Evolutionary conservation across 2,329 filamentous ascomycete species (phyloP).

Genomic region (Xylariaceae sp.): DNA sequence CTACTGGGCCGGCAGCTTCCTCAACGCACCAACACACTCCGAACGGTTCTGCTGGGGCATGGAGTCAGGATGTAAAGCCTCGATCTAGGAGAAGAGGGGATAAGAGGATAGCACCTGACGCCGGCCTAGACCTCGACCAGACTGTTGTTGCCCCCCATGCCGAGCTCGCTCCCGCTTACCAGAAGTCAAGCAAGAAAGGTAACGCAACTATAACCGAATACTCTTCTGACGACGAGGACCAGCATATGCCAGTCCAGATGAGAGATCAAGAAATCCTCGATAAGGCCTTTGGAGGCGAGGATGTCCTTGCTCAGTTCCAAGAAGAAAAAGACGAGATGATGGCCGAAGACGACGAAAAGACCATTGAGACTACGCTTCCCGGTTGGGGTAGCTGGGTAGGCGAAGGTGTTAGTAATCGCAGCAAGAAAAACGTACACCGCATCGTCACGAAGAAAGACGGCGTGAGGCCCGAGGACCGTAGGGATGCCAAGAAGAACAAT

Average conservation of each 20-base stretch:
- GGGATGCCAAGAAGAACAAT: constrained; percentile 74
- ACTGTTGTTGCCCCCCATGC: constrained; percentile 22
- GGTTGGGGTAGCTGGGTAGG: constrained; percentile 91
- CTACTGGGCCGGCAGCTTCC: constrained; percentile 21
- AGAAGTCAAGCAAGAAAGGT: constrained; percentile 25
- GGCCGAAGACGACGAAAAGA: constrained; percentile 71
- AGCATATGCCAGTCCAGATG: constrained; percentile 54
- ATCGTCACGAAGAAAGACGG: constrained; percentile 67
- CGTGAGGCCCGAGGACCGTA: constrained; percentile 70
- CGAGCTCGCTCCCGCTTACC: constrained; percentile 22
- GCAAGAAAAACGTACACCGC: constrained; percentile 60
- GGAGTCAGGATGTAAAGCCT: constrained; percentile 24
- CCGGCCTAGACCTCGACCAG: constrained; percentile 29
- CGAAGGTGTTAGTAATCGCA: constrained; percentile 69
- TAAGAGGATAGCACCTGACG: constrained; percentile 17
- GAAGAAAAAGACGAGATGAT: constrained; percentile 67
- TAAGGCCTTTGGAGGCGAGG: constrained; percentile 81
- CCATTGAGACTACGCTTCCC: constrained; percentile 78
- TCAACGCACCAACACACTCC: constrained; percentile 9
- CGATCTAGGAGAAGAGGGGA: constrained; percentile 26
- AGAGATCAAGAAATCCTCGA: constrained; percentile 67
- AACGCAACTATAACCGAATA: constrained; percentile 31
- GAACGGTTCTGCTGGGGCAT: constrained; percentile 27
- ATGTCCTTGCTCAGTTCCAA: constrained; percentile 76
- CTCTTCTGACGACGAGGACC: constrained; percentile 45